These are phyloP conservation scores for Evernia prunastri DNA, from an alignment of 495 filamentous ascomycete species.

Conservation along the genomic window DNA sequence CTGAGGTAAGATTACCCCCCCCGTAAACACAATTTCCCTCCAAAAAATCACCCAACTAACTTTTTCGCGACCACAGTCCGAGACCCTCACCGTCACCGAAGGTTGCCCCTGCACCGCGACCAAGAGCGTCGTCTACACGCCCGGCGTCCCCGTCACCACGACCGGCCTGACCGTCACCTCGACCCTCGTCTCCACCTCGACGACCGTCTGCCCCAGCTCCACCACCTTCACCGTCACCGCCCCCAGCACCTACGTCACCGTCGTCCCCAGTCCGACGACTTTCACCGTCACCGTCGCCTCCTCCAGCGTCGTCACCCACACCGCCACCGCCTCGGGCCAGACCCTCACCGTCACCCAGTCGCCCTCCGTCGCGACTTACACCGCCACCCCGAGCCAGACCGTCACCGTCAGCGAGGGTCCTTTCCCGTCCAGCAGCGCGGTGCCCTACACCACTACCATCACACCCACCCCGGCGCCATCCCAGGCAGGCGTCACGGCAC, in stretches of 20 bases:
- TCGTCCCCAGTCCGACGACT: background rate
- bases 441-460: conserved; percentile 15
- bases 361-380: conserved; percentile 14
- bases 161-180: conserved; percentile 18
- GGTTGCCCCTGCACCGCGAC: conserved; percentile 31
- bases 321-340: conserved; percentile 11
- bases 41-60: background rate
- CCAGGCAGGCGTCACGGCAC: background rate
- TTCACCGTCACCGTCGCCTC: background rate
- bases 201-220: conserved; percentile 23
- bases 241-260: conserved; percentile 10
- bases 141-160: conserved; percentile 22
- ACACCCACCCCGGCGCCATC: conserved; percentile 11
- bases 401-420: conserved; percentile 23
- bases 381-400: conserved; percentile 22
- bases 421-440: too few species aligned
- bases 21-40: background rate
- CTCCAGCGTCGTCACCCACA: conserved; percentile 17
- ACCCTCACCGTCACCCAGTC: conserved; percentile 24
- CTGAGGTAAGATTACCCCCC: conserved; percentile 35
- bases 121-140: conserved; percentile 18
- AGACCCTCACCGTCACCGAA: conserved; percentile 24
- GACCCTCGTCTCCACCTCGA: conserved; percentile 22
- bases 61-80: conserved; percentile 3
- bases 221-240: conserved; percentile 21